A percentile compares a stretch with the other conserved stretches of the same genome.
Evolutionary conservation across 768 basidiomycete genomes (phyloP).

Genomic region (Lactarius deliciosus): DNA sequence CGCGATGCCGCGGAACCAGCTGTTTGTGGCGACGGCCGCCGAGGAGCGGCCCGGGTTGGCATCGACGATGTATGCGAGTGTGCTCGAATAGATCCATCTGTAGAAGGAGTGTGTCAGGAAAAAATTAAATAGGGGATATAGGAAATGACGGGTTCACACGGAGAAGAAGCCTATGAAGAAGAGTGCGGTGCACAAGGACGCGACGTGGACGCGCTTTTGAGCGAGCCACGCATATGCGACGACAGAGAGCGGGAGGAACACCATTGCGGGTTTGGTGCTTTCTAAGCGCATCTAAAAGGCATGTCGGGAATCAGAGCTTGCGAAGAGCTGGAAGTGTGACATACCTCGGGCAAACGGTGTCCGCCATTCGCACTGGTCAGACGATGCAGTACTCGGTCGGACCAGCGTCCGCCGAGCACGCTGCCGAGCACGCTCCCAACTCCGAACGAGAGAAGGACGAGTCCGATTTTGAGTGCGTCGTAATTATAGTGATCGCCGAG

Average conservation of each 20-base stretch:
- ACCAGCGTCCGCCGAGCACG: slow-evolving; percentile 57
- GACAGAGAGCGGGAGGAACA: slow-evolving; percentile 58
- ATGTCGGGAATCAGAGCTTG: not conserved
- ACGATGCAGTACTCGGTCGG: slow-evolving; percentile 48
- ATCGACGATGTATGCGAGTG: slow-evolving; percentile 84
- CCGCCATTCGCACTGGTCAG: slow-evolving; percentile 49
- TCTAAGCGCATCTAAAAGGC: slow-evolving; percentile 63
- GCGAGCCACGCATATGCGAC: slow-evolving; percentile 77
- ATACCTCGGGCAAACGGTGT: slow-evolving; percentile 61
- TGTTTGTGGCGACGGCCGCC: slow-evolving; percentile 74
- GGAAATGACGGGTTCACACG: slow-evolving; percentile 49
- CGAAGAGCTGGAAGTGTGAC: slow-evolving; percentile 12
- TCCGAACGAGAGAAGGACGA: slow-evolving; percentile 76
- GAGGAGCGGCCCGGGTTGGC: slow-evolving; percentile 80
- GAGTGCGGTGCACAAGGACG: slow-evolving; percentile 67
- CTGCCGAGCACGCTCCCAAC: slow-evolving; percentile 54
- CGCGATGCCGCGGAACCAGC: slow-evolving; percentile 65
- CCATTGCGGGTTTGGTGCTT: slow-evolving; percentile 58
- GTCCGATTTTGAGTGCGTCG: slow-evolving; percentile 66
- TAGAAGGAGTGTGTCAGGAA: not conserved
- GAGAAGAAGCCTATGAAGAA: slow-evolving; percentile 73
- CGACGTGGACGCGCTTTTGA: slow-evolving; percentile 59
- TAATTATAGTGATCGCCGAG: slow-evolving; percentile 63
- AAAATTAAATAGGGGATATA: slow-evolving; percentile 16
- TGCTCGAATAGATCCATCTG: slow-evolving; percentile 63